These are phyloP conservation scores for Nannizziopsis arthrosporioides DNA, from an alignment of 2,329 filamentous ascomycete genomes.

Conservation along the genomic window DNA sequence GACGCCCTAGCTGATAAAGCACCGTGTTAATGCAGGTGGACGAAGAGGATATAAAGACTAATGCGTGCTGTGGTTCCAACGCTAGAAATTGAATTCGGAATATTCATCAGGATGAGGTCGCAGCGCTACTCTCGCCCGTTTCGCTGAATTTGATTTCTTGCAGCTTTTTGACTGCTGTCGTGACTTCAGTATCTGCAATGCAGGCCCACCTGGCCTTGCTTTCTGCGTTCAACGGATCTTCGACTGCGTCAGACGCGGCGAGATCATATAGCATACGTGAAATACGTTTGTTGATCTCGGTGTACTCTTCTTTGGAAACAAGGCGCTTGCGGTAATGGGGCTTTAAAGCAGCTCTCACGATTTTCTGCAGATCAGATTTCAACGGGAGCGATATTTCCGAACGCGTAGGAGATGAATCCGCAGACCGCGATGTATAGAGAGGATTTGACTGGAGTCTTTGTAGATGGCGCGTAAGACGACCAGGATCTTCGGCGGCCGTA, in stretches of 20 bases:
- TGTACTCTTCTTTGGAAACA: constrained; percentile 81
- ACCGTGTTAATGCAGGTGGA: constrained; percentile 5
- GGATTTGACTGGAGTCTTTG: constrained; percentile 8
- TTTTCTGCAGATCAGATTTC: constrained; percentile 78
- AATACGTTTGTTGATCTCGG: constrained; percentile 78
- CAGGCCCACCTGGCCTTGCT: constrained; percentile 61
- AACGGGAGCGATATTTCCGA: constrained; percentile 60
- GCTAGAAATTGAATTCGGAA: background rate
- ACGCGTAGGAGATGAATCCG: constrained; percentile 58
- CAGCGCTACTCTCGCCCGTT: constrained; percentile 14
- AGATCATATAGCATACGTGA: constrained; percentile 75
- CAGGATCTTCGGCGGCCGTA: background rate
- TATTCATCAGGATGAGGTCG: constrained; percentile 10
- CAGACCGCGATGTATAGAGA: constrained; percentile 34
- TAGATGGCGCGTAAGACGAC: constrained; percentile 14
- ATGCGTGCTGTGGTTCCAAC: constrained; percentile 2
- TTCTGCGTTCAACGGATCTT: constrained; percentile 48
- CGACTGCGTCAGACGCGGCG: constrained; percentile 40
- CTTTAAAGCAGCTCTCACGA: constrained; percentile 72
- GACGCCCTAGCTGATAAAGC: constrained; percentile 1
- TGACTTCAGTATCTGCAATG: constrained; percentile 66
- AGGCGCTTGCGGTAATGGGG: constrained; percentile 70
- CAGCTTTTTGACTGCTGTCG: constrained; percentile 50
- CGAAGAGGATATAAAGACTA: background rate
- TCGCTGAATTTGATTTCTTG: constrained; percentile 17